phyloP scores from a whole-genome alignment of 768 basidiomycete species.

The Lactifluus volemus region DNA sequence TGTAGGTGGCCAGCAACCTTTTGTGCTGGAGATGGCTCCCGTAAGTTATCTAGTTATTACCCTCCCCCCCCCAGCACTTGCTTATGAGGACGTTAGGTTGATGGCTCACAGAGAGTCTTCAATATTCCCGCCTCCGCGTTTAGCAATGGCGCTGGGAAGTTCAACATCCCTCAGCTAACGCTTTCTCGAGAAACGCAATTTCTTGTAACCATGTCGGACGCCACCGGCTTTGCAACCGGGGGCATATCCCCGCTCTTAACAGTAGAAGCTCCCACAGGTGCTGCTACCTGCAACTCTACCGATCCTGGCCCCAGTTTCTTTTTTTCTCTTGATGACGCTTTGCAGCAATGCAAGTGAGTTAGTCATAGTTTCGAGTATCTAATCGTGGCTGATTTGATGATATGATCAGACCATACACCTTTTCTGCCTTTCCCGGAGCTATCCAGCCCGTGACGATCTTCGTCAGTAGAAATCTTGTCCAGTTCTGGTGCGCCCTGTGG shows the following conservation, averaged over 20 bases:
- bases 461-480: constrained; percentile 28
- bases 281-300: constrained; percentile 40
- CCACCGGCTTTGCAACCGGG: constrained; percentile 58
- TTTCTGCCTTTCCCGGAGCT: constrained; percentile 36
- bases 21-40: constrained; percentile 5
- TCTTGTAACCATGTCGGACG: constrained; percentile 62
- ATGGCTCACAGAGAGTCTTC: constrained; percentile 40
- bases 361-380: not conserved
- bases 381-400: not conserved
- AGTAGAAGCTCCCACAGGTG: constrained; percentile 38
- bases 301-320: constrained; percentile 37
- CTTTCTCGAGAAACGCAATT: constrained; percentile 34
- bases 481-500: not conserved
- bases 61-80: not conserved
- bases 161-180: constrained; percentile 34
- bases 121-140: constrained; percentile 49
- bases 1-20: constrained; percentile 14
- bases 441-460: constrained; percentile 45
- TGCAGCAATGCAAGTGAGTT: constrained; percentile 54
- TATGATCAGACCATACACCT: not conserved
- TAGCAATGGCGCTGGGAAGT: constrained; percentile 46
- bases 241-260: constrained; percentile 44
- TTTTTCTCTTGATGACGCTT: constrained; percentile 42
- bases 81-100: not conserved
- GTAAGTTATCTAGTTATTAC: not conserved